Evolutionary conservation across 1,284 basidiomycete species (phyloP), one percentile per base, ranked within the genome.

Genomic region (Melanopsichium pennsylvanicum): DNA sequence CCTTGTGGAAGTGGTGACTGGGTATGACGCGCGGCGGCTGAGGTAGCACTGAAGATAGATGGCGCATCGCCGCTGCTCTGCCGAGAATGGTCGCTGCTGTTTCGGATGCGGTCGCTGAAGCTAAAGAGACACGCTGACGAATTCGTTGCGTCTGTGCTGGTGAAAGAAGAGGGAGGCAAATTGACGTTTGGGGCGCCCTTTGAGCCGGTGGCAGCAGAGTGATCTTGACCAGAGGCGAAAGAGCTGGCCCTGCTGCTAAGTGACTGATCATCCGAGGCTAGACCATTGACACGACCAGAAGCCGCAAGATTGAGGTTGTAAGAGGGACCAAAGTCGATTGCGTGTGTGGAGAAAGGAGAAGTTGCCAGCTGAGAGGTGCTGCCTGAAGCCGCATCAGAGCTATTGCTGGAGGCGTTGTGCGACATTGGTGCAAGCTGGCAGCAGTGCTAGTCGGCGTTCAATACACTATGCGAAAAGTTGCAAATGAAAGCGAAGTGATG

Each of bases 321-420:
- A 3, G 23, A 21, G 3, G 61, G 52, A 44, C 44, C 54, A 23
- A 56, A 57, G 2, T 44, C 49, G 23, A 34, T 38, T 26, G 61
- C 61, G 26, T 64, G 61, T 2, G 48, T 41, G 19, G 54, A 64
- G 36, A 57, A 64, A 12, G 61, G 61, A 9, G 61, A 64, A 12
- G 46, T 45, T 3, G 46, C 36, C 2, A 29, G 16, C 10, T 40
- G 35, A 3, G 41, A 44, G 15, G 37, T 26, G 3, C 36, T 25
- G 23, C 29, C 41, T 3, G 58, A 49, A 12, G 41, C 51, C n/a
- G 40, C 44, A 22, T 60, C 49, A 11, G 50, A 52, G 3, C 49
- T 29, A 33, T 44, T 47, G 35, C 13, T 21, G 34, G 43, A 39
- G 22, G 48, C 12, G 15, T 42, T 54, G 18, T 25, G 23, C 40